Evolutionary conservation across 2,329 filamentous ascomycete genomes (phyloP).

Genomic region (Mycosphaerella sp.): DNA sequence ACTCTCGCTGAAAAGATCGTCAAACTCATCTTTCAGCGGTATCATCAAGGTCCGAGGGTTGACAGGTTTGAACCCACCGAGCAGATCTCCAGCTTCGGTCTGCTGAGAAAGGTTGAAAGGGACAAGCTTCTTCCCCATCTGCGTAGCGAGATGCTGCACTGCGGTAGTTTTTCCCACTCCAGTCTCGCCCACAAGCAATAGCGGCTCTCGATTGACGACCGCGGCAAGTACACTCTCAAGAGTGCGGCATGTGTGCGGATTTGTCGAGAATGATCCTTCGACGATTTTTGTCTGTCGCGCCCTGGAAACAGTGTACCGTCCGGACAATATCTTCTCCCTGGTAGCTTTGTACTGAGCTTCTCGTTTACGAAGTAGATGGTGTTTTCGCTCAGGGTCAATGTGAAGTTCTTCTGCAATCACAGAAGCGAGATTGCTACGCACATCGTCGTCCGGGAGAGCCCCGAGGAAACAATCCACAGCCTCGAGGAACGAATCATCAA

Average conservation of each 20-base stretch:
- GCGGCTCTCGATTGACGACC: constrained; percentile 76
- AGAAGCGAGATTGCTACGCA: constrained; percentile 55
- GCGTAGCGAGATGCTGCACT: constrained; percentile 82
- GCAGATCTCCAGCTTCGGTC: constrained; percentile 89
- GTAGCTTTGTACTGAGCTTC: constrained; percentile 59
- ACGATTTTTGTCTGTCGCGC: constrained; percentile 9
- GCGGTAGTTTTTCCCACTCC: constrained; percentile 98
- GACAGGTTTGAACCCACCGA: constrained; percentile 95
- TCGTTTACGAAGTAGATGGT: constrained; percentile 68
- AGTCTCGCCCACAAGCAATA: constrained; percentile 94
- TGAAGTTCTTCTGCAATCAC: constrained; percentile 82
- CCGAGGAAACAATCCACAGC: constrained; percentile 88
- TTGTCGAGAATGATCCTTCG: constrained; percentile 73
- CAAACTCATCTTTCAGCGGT: constrained; percentile 88
- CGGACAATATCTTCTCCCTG: constrained; percentile 26
- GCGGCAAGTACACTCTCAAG: constrained; percentile 84
- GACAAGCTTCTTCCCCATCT: constrained; percentile 77
- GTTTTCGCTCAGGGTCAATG: constrained; percentile 71
- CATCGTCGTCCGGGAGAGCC: constrained; percentile 61
- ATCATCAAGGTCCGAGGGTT: constrained; percentile 82
- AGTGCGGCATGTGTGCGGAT: constrained; percentile 72
- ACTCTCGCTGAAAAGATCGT: constrained; percentile 77
- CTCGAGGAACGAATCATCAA: constrained; percentile 87
- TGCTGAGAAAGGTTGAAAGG: constrained; percentile 97
- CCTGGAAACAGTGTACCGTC: constrained; percentile 28